Evolutionary conservation across 441 rosid species (phyloP), one percentile per base, ranked within the genome.

Genomic region (Erodium chrysanthum): DNA sequence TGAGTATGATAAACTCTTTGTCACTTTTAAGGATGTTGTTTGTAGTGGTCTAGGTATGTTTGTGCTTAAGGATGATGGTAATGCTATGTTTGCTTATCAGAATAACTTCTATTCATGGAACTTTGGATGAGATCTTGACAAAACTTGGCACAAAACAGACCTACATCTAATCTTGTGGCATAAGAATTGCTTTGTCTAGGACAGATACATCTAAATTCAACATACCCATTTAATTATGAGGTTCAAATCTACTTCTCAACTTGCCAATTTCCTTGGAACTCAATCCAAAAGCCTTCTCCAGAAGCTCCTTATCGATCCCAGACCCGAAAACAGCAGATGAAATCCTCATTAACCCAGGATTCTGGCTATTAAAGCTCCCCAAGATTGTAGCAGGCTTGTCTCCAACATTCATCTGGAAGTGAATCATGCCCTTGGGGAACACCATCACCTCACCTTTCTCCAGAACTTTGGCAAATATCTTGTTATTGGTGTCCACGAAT

Each of bases 331-430:
- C 73, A 0, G 82, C 79, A 11, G 73, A 68, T 0, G 88, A 90
- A 46, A 86, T 83, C 72, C 73, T 86, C 68, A 65, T 68, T 80
- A 75, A 27, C 5, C 96, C 90, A 0, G 92, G 92, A 65, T 78
- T 88, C 70, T 88, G 84, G 74, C 92, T 86, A 63, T 85, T 73
- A 44, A 86, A 79, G 63, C 84, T 84, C 14, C 79, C 92, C 52
- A 84, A 69, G 20, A 88, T 75, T 3, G 92, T 83, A 1, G 86
- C 96, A 48, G 78, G 73, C 20, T 62, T 65, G 67, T 84, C 77
- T 35, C 92, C 96, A 1, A 85, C 77, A 70, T 88, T 88, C 90
- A 84, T 85, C 66, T 88, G 96, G 65, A 88, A 88, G 74, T 88
- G 96, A 21, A 88, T 73, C 9, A 85, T 77, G 11, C 92, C 96